Base-by-base conservation (phyloP, 2,329 filamentous ascomycete genomes). In the Sarocladiaceae sp. region DNA sequence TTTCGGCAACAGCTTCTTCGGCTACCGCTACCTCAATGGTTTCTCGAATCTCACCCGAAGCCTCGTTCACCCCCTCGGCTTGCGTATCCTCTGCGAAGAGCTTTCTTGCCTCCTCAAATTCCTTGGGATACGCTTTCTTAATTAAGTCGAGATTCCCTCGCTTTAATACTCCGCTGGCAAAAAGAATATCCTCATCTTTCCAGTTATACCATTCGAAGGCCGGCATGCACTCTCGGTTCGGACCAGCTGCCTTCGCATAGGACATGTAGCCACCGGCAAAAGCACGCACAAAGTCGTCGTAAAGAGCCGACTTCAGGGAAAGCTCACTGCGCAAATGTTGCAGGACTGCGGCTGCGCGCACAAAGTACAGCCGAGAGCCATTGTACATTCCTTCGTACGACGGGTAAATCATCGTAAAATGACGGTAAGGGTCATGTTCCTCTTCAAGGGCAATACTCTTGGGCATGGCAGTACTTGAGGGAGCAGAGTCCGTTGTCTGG, bases 281-380 rank as follows among this genome's bases (percentile, higher is more conserved):
- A 2, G 58, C 54, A 6, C 67, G 59, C 23, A 79, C 66, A 43
- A 77, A 74, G 45, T 78, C 75, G 50, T 79, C 76, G 47, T 68
- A 78, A 0, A 75, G 53, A 44, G 60, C 72, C 19, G 65, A 62
- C 11, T 64, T 60, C 15, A 76, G 52, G 4, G 51, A 43, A 7
- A 58, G 56, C 11, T 57, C 50, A 19, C 57, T 51, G 33, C 59
- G 57, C 2, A 73, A 56, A 43, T 60, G 62, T 15, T 67, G 57
- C 6, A 77, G 52, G 49, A 62, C 70, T 0, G 70, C 54, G 42
- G 72, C 68, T 0, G 69, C 70, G 18, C 59, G 61, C 19, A 75
- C 53, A 44, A 78, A 78, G 9, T 64, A 54, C 3, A 50, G 52
- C 3, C 64, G 53, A 20, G 53, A 66, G 2, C 67, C 72, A 1